Evolutionary conservation across 805 yeast species (phyloP).

Genomic region (Yueomyces sinensis): DNA sequence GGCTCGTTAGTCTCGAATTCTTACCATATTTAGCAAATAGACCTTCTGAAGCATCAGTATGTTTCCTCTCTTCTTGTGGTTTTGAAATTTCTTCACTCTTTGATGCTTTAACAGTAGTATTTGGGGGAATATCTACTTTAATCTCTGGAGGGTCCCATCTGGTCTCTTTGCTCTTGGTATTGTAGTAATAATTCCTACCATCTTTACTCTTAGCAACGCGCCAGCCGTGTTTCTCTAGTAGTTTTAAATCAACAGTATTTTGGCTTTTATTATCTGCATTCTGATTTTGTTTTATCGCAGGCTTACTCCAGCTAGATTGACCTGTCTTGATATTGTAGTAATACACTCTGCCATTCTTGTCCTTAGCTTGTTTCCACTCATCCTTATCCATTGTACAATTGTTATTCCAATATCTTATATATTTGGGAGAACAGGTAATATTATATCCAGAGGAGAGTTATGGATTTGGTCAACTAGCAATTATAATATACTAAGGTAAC

Average conservation of each 20-base stretch:
- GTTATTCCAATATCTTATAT: not conserved
- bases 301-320: constrained; percentile 74
- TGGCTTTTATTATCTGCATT: not conserved
- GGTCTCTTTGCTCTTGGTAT: constrained; percentile 49
- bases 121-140: constrained; percentile 7
- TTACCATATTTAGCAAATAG: constrained; percentile 8
- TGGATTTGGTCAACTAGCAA: not conserved
- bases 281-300: constrained; percentile 17
- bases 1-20: constrained; percentile 18
- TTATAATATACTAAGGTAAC: not conserved
- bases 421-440: not conserved
- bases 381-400: not conserved
- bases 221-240: constrained; percentile 32
- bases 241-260: not conserved
- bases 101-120: not conserved
- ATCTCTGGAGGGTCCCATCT: constrained; percentile 74
- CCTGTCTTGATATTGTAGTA: constrained; percentile 55
- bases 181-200: constrained; percentile 62
- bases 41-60: not conserved
- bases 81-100: not conserved
- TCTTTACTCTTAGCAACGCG: constrained; percentile 46
- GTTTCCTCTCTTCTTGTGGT: not conserved
- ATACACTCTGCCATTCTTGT: constrained; percentile 55
- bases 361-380: constrained; percentile 52
- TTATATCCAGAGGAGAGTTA: not conserved